phyloP scores from a whole-genome alignment of 495 filamentous ascomycete species.

The Lophiostoma macrostomum region DNA sequence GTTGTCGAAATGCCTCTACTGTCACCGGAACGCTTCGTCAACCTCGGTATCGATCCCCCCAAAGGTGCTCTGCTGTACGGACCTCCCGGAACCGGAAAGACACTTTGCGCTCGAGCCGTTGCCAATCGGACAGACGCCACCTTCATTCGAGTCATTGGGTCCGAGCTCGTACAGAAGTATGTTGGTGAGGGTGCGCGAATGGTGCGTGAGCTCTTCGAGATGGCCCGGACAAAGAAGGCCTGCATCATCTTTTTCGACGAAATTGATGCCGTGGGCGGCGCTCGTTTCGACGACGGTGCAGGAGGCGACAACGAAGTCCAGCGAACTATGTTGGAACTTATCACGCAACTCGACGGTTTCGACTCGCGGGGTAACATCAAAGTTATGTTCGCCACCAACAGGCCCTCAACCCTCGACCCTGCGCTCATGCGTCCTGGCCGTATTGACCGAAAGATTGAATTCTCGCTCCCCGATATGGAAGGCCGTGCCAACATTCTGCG shows the following conservation, averaged over 20 bases:
- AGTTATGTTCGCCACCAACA: conserved; percentile 99
- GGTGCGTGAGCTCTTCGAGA: conserved; percentile 98
- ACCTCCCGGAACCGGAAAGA: conserved; percentile 96
- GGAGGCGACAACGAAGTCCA: conserved; percentile 99
- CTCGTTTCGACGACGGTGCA: conserved; percentile 97
- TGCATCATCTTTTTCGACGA: conserved; percentile 99
- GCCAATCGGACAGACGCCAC: conserved; percentile 97
- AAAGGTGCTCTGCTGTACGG: conserved; percentile 97
- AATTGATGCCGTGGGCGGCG: conserved; percentile 95
- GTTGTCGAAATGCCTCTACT: conserved; percentile 97
- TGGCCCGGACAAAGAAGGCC: conserved; percentile 99
- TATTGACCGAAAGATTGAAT: conserved; percentile 99
- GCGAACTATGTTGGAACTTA: conserved; percentile 96
- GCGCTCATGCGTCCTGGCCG: conserved; percentile 95
- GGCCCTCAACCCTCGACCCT: conserved; percentile 91
- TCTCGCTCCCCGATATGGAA: conserved; percentile 93
- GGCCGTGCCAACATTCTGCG: conserved; percentile 95
- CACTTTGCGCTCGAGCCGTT: conserved; percentile 92
- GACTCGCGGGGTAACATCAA: conserved; percentile 98
- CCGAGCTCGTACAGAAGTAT: conserved; percentile 96
- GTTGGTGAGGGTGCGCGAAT: conserved; percentile 96
- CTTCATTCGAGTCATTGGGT: conserved; percentile 97
- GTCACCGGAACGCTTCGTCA: conserved; percentile 94
- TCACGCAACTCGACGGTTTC: conserved; percentile 97
- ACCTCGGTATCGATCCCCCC: conserved; percentile 94